phyloP scores from a whole-genome alignment of 164 flowering plant genomes.

The Chimonanthus praecox region DNA sequence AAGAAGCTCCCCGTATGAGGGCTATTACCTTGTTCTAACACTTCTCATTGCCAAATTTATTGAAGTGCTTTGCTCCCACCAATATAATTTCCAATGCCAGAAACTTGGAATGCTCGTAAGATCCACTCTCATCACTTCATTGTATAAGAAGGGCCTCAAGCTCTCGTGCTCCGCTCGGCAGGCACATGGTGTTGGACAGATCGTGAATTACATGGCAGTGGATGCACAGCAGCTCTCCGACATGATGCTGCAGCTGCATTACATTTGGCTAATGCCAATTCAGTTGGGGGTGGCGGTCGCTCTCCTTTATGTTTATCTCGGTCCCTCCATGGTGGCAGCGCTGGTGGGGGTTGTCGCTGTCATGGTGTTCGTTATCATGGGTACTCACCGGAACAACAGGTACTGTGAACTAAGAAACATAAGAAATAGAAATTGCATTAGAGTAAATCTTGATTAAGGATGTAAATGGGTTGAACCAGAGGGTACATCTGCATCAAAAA shows the following conservation, averaged over 20 bases:
- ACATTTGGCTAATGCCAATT: constrained; percentile 80
- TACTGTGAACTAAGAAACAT: neutral
- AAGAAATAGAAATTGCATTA: no score
- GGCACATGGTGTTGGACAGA: constrained; percentile 87
- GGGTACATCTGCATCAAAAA: no score
- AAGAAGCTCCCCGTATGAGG: constrained; percentile 61
- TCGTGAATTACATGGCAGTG: constrained; percentile 96
- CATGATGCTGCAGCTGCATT: constrained; percentile 80
- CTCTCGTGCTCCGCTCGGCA: constrained; percentile 84
- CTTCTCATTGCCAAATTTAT: constrained; percentile 63
- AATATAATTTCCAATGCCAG: constrained; percentile 75
- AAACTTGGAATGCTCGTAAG: constrained; percentile 86
- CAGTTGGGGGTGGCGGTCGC: constrained; percentile 57
- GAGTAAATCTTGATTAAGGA: no score
- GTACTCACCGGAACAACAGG: constrained; percentile 52
- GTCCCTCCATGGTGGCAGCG: constrained; percentile 45
- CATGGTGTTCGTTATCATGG: constrained; percentile 46
- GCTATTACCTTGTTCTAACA: constrained; percentile 64
- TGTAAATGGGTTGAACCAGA: no score
- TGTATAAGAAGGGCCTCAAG: constrained; percentile 82
- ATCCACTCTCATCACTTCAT: constrained; percentile 61
- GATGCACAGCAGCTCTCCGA: constrained; percentile 97
- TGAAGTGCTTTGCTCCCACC: constrained; percentile 71
- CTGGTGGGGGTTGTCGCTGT: constrained; percentile 40
- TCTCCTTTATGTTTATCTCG: constrained; percentile 63